Conservation (phyloP, 768 basidiomycete genomes). For the Suillus occidentalis region DNA sequence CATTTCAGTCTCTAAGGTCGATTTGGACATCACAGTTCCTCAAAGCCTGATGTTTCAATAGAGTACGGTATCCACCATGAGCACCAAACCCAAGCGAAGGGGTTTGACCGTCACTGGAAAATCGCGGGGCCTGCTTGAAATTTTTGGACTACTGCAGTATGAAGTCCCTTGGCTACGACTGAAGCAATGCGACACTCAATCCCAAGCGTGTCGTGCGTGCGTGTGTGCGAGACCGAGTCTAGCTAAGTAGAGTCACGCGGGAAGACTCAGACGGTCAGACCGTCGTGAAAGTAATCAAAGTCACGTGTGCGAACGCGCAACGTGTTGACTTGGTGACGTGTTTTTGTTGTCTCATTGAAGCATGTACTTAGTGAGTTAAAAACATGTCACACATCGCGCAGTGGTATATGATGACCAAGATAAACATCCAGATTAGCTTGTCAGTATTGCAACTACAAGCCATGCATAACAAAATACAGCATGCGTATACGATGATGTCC, state of each 20-base stretch:
- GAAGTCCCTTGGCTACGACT: neutral
- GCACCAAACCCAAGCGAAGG: neutral
- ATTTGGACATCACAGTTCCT: conserved; percentile 23
- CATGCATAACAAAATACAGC: neutral
- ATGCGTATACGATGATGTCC: neutral
- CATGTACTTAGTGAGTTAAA: neutral
- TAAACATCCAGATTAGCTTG: neutral
- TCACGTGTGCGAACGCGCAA: neutral
- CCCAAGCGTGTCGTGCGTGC: neutral
- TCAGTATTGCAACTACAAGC: neutral
- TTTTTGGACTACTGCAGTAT: neutral
- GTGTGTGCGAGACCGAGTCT: too few species aligned
- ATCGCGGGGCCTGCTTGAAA: neutral
- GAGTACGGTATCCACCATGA: neutral
- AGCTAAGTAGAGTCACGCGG: neutral
- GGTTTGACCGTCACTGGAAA: neutral
- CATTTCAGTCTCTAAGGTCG: conserved; percentile 24
- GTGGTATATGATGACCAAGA: neutral
- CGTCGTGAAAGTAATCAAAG: neutral
- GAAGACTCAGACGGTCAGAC: neutral
- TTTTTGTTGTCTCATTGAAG: neutral
- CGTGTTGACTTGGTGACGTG: too few species aligned
- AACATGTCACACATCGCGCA: neutral
- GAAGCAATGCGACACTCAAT: neutral
- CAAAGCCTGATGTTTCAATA: neutral